Percentiles rank a stretch among this genome's conserved stretches.
phyloP scores from a whole-genome alignment of 371 early-diverging fungal genomes.

The Thermomucor indicae-seudaticae region DNA sequence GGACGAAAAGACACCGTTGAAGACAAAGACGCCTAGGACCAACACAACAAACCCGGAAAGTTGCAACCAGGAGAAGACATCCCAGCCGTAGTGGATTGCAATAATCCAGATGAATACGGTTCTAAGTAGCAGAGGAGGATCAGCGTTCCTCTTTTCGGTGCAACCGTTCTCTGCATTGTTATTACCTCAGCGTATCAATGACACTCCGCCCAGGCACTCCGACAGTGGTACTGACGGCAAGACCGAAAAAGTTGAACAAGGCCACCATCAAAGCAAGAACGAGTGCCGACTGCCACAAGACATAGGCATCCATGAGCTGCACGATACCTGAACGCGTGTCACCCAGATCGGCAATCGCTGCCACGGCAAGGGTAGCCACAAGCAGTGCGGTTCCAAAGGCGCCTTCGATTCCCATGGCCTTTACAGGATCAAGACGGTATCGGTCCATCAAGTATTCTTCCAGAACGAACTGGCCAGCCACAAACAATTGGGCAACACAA shows the following conservation, averaged over 20 bases:
- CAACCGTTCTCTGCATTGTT: background rate
- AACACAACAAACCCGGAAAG: constrained; percentile 27
- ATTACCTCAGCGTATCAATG: constrained; percentile 39
- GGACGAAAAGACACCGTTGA: constrained; percentile 41
- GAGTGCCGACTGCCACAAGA: constrained; percentile 36
- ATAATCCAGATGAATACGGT: constrained; percentile 36
- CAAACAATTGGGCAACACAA: constrained; percentile 36
- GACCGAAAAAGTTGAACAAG: constrained; percentile 42
- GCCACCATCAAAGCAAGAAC: constrained; percentile 37
- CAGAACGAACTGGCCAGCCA: constrained; percentile 37
- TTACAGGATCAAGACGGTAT: constrained; percentile 34
- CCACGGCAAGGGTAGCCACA: constrained; percentile 12
- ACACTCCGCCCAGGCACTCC: constrained; percentile 41
- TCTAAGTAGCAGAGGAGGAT: constrained; percentile 13
- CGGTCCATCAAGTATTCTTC: constrained; percentile 47
- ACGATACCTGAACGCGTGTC: constrained; percentile 24
- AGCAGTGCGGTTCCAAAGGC: constrained; percentile 31
- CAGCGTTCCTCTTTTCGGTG: background rate
- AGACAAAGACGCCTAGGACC: constrained; percentile 31
- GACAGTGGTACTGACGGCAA: constrained; percentile 33
- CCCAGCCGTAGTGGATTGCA: constrained; percentile 42
- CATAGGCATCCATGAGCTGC: constrained; percentile 16
- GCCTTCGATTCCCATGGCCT: constrained; percentile 47
- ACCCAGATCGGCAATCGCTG: constrained; percentile 16
- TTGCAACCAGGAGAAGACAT: constrained; percentile 34